Evolutionary conservation across 1,284 basidiomycete genomes (phyloP), one percentile per base, ranked within the genome.

Genomic region (Cutaneotrichosporon sp.): DNA sequence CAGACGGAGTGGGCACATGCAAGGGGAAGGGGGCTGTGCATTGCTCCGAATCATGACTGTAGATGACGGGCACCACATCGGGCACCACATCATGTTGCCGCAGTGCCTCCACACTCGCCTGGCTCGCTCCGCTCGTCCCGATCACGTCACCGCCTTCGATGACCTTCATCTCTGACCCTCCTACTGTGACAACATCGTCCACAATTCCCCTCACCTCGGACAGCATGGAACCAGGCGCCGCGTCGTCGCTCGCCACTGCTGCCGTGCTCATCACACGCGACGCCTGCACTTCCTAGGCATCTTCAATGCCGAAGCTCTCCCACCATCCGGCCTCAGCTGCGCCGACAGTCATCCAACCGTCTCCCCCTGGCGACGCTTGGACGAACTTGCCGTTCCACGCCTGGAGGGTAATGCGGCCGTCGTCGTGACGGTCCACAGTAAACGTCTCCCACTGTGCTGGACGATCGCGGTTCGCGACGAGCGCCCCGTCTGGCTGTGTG

Each of bases 271-370:
- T 10, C 35, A 19, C 27, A 16, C n/a, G 9, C 16, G 22, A 9
- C 10, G 37, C 11, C 6, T 10, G 11, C 14, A 24, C 37, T 19
- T 32, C 16, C 49, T 51, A 48, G 5, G 24, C 35, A 25, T 55
- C 57, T 6, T 52, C 49, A 16, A 54, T 20, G 42, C 46, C 52
- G n/a, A 54, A 59, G 33, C 35, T 42, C 57, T 59, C 57, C 57
- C 57, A 59, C 57, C 52, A 59, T 2, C 57, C 52, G 10, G 38
- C 37, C 17, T 41, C 34, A 5, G 49, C 50, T 7, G 43, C 47
- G 42, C 33, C 35, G 8, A 47, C 50, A 3, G 47, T 44, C 20
- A 52, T 37, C 16, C 29, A 34, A 5, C 46, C 50, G 6, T 22
- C 35, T 0, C 52, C 52, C 16, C 26, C 48, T 8, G 47, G 41